phyloP scores from a whole-genome alignment of 305 asterid genomes.

The Fraxinus floribunda region DNA sequence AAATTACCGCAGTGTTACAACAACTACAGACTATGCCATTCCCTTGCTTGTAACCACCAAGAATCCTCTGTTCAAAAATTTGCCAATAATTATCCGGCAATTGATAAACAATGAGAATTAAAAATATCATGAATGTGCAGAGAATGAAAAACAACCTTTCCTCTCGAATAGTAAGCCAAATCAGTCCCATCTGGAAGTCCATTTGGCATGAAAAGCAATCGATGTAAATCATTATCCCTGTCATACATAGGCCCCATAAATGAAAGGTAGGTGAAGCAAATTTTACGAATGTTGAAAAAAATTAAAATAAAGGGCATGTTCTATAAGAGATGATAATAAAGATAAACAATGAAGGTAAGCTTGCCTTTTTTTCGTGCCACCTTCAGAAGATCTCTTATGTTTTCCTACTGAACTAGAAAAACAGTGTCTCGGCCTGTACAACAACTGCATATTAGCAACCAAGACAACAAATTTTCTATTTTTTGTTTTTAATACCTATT shows the following conservation, averaged over 20 bases:
- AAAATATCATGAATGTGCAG: neutral
- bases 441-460: neutral
- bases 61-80: neutral
- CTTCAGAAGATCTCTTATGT: neutral
- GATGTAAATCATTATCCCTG: neutral
- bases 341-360: neutral
- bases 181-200: neutral
- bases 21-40: neutral
- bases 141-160: neutral
- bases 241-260: neutral
- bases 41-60: neutral
- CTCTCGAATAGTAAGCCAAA: neutral
- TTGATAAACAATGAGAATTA: neutral
- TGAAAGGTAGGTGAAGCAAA: neutral
- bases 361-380: neutral
- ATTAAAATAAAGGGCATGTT: neutral
- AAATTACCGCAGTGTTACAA: neutral
- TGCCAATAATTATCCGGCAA: neutral
- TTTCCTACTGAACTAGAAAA: neutral
- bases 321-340: neutral
- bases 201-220: neutral
- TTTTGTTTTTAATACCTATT: neutral
- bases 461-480: neutral
- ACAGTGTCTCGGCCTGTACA: slow-evolving; percentile 1
- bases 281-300: neutral